Conservation (phyloP, 495 filamentous ascomycete genomes). For the Xanthoparmelia taractica region DNA sequence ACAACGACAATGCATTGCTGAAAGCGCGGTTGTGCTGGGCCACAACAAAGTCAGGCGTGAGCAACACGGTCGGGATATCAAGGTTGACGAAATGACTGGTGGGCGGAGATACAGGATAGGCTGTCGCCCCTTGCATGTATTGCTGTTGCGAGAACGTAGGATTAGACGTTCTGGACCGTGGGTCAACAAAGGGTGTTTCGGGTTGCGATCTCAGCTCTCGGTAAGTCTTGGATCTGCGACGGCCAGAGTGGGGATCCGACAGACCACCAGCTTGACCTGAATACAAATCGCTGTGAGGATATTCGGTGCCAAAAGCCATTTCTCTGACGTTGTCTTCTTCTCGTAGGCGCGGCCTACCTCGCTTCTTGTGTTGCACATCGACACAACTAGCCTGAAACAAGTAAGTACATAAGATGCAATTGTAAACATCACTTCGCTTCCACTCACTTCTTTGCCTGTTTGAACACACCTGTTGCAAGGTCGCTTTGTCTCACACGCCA, state of each 20-base stretch:
- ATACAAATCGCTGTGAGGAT: slow-evolving; percentile 22
- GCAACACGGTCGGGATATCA: slow-evolving; percentile 25
- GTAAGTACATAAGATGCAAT: slow-evolving; percentile 8
- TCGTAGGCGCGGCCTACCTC: slow-evolving; percentile 82
- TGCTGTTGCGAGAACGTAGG: slow-evolving; percentile 20
- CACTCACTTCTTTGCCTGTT: slow-evolving; percentile 56
- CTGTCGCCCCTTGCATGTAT: slow-evolving; percentile 17
- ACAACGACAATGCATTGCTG: slow-evolving; percentile 23
- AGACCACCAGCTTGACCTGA: slow-evolving; percentile 16
- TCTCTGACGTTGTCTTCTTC: slow-evolving; percentile 55
- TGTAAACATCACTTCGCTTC: slow-evolving; percentile 10
- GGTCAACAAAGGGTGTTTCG: slow-evolving; percentile 21
- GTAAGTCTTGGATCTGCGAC: slow-evolving; percentile 26
- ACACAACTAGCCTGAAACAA: slow-evolving; percentile 23
- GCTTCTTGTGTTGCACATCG: slow-evolving; percentile 94
- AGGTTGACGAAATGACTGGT: slow-evolving; percentile 19
- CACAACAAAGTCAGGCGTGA: slow-evolving; percentile 27
- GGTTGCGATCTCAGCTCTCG: slow-evolving; percentile 29
- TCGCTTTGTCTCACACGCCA: slow-evolving; percentile 64
- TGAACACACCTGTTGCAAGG: slow-evolving; percentile 57
- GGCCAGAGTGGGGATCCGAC: slow-evolving; percentile 22
- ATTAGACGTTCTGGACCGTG: slow-evolving; percentile 24
- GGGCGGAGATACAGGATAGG: slow-evolving; percentile 19
- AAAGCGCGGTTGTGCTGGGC: slow-evolving; percentile 28
- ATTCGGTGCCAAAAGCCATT: slow-evolving; percentile 23